Percentiles rank a stretch among this genome's conserved stretches.
Conservation (phyloP, 352 stramenopile genomes). For the Globisporangium heterothallicum region DNA sequence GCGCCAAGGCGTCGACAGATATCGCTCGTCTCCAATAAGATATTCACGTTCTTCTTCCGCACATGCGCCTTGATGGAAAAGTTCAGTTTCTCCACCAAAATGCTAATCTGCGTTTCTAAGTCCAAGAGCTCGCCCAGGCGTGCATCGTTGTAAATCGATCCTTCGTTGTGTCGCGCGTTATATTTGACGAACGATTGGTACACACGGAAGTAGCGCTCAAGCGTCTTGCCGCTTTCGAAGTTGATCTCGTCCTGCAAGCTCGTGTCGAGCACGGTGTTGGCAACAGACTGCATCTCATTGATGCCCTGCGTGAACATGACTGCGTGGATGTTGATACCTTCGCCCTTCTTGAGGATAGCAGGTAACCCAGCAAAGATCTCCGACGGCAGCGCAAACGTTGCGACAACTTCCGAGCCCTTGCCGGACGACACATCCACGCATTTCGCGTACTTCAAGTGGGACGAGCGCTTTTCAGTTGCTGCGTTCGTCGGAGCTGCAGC, state of each 20-base stretch:
- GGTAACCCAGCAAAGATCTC: conserved; percentile 55
- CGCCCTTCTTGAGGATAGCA: conserved; percentile 51
- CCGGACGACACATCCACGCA: conserved; percentile 61
- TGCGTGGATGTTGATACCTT: conserved; percentile 67
- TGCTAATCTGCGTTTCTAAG: conserved; percentile 52
- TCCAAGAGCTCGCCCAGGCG: conserved; percentile 35
- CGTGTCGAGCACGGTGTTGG: conserved; percentile 81
- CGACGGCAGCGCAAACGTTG: conserved; percentile 59
- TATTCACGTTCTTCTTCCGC: conserved; percentile 85
- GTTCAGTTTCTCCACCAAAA: conserved; percentile 54
- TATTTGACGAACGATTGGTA: conserved; percentile 65
- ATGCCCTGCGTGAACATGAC: conserved; percentile 90
- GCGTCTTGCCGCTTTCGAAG: conserved; percentile 59
- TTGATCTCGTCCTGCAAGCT: conserved; percentile 86
- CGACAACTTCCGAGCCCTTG: conserved; percentile 54
- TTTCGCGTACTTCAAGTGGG: conserved; percentile 64
- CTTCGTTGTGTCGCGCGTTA: conserved; percentile 12
- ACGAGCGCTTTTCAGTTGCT: conserved; percentile 34
- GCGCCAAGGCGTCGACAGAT: conserved; percentile 89
- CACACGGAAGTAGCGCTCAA: conserved; percentile 69
- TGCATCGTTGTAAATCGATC: conserved; percentile 13
- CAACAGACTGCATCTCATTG: conserved; percentile 92
- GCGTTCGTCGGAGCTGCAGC: neutral
- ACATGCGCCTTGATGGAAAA: conserved; percentile 51
- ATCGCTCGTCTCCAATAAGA: conserved; percentile 82